Conservation (phyloP, 2,329 filamentous ascomycete species). For the Fusarium foetens region DNA sequence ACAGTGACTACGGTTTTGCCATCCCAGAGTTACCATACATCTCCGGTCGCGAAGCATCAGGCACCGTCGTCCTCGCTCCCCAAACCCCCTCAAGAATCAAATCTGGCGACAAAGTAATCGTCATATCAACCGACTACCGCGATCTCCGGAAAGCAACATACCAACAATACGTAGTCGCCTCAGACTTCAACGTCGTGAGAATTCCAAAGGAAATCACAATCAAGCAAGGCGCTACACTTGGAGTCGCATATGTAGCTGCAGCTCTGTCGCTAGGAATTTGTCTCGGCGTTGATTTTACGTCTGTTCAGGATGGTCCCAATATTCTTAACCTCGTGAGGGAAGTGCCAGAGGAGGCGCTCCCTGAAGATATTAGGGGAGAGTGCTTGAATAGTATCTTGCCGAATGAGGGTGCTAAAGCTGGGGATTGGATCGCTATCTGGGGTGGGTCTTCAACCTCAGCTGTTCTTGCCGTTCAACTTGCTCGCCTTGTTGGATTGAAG, state of each 20-base stretch:
- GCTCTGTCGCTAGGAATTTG: constrained; percentile 74
- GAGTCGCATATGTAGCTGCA: constrained; percentile 78
- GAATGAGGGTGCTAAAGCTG: constrained; percentile 64
- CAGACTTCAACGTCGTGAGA: constrained; percentile 71
- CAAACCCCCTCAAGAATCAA: constrained; percentile 58
- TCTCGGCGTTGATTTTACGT: constrained; percentile 72
- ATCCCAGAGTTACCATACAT: constrained; percentile 75
- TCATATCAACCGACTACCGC: constrained; percentile 79
- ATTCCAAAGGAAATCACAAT: constrained; percentile 65
- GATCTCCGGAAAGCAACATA: constrained; percentile 77
- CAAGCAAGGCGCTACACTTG: constrained; percentile 69
- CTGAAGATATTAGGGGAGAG: constrained; percentile 70
- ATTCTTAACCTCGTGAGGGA: constrained; percentile 61
- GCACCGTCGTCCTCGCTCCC: constrained; percentile 64
- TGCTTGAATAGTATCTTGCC: constrained; percentile 65
- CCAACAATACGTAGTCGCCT: constrained; percentile 74
- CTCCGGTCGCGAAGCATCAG: constrained; percentile 75
- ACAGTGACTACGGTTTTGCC: constrained; percentile 77
- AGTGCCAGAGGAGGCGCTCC: constrained; percentile 60
- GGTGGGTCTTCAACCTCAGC: constrained; percentile 79
- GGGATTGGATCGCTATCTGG: constrained; percentile 80
- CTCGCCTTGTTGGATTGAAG: constrained; percentile 70
- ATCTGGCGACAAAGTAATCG: constrained; percentile 67
- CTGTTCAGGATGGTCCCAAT: constrained; percentile 66
- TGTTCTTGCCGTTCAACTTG: constrained; percentile 73